Evolutionary conservation across 441 rosid species (phyloP), one percentile per base, ranked within the genome.

Genomic region (Lepidium campestre): DNA sequence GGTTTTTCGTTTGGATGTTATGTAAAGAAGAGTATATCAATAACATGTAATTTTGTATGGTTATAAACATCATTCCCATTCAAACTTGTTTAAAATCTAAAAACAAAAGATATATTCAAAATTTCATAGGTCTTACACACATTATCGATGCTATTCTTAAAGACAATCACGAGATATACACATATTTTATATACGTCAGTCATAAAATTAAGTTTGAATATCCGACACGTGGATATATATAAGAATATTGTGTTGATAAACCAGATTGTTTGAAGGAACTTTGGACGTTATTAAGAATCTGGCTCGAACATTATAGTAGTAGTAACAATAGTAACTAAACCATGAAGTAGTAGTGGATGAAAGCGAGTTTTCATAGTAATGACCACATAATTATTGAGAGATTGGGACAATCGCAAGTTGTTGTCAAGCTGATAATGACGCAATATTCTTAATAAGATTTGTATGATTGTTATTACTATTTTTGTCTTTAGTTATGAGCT

Each of bases 371-470:
- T 44, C 61, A 32, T 57, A 58, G 67, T 59, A 47, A 56, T 63
- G 65, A 56, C 52, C 25, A 55, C 59, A 55, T 53, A 54, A 48
- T 71, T 50, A 71, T 71, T 64, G 60, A 64, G 58, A 39, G 34
- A 29, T 7, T 15, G 48, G 39, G 39, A 39, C 64, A 63, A 53
- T 47, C 46, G 10, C 65, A 39, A 55, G 64, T 54, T 70, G 41
- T 50, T 19, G 57, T 46, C 58, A 44, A 53, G 45, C 40, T 64
- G 65, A 64, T 39, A 19, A 8, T 22, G 64, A 71, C 64, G 27
- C 69, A 36, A 55, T 36, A 57, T 71, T 71, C 36, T 59, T 14
- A 7, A 19, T 19, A 13, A 7, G 2, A 13, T 68, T 49, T 14
- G 18, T 29, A 18, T 47, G 18, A 13, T 25, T 9, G 22, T 35